Conservation (phyloP, 495 filamentous ascomycete species). For the Evernia prunastri region DNA sequence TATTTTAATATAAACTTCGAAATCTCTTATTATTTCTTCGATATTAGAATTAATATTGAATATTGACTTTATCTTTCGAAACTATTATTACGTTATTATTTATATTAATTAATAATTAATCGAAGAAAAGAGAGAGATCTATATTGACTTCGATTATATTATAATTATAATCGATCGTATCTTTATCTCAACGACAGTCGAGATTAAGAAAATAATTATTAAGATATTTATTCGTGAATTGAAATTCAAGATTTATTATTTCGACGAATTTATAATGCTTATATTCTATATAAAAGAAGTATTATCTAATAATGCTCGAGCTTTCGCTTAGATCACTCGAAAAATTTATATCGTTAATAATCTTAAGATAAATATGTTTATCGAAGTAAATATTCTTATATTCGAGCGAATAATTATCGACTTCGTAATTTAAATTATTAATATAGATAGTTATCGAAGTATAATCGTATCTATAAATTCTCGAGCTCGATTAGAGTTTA, state of each 20-base stretch:
- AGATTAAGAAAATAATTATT: neutral
- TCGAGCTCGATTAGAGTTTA: neutral
- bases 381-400: neutral
- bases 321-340: neutral
- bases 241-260: neutral
- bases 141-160: neutral
- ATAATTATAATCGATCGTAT: neutral
- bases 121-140: neutral
- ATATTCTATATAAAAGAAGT: neutral
- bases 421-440: slow-evolving; percentile 1
- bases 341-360: neutral
- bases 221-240: neutral
- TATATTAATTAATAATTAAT: neutral
- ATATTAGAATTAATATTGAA: neutral
- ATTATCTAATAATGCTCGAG: neutral
- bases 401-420: neutral
- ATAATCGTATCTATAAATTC: neutral
- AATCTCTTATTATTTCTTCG: neutral
- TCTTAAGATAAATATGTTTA: slow-evolving; percentile 2
- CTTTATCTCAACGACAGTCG: neutral
- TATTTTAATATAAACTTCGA: neutral
- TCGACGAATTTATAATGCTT: neutral
- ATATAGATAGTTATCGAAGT: neutral
- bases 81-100: neutral
- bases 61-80: neutral